Conservation (phyloP, 2,329 filamentous ascomycete genomes). For the Ophiostoma himal-ulmi region DNA sequence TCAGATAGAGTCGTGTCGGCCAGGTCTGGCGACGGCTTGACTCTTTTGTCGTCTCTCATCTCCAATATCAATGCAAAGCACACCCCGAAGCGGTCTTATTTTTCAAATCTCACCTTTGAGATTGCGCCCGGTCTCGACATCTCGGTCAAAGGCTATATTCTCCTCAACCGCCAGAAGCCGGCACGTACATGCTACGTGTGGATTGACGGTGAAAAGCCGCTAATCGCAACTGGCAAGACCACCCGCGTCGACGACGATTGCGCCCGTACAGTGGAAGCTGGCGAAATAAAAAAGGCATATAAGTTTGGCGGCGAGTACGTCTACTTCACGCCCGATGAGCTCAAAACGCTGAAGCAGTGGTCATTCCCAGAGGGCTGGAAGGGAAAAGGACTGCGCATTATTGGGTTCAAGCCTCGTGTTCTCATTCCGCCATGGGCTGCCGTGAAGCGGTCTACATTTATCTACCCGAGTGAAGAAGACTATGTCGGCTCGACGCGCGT, state of each 20-base stretch:
- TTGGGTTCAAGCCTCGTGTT: constrained; percentile 83
- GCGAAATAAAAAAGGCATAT: constrained; percentile 83
- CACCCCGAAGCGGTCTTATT: constrained; percentile 75
- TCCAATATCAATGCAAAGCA: constrained; percentile 90
- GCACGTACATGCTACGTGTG: constrained; percentile 82
- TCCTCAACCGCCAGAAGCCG: constrained; percentile 77
- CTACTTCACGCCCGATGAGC: constrained; percentile 77
- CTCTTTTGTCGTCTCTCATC: constrained; percentile 67
- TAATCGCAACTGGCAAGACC: constrained; percentile 71
- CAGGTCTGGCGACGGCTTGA: constrained; percentile 55
- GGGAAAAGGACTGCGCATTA: constrained; percentile 73
- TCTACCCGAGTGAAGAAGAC: constrained; percentile 87
- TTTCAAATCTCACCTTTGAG: constrained; percentile 81
- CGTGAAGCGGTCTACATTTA: constrained; percentile 78
- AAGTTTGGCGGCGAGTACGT: constrained; percentile 92
- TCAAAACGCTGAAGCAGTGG: constrained; percentile 61
- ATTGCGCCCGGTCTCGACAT: constrained; percentile 79
- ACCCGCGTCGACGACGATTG: constrained; percentile 73
- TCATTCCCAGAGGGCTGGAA: constrained; percentile 52
- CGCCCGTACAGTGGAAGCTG: constrained; percentile 67
- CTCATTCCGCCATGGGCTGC: constrained; percentile 77
- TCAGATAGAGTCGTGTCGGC: constrained; percentile 55
- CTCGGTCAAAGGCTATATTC: constrained; percentile 86
- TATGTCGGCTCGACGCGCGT: constrained; percentile 88
- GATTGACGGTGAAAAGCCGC: constrained; percentile 75